These are phyloP conservation scores for Erigeron philadelphicus DNA, from an alignment of 140 eudicot genomes.

Conservation along the genomic window DNA sequence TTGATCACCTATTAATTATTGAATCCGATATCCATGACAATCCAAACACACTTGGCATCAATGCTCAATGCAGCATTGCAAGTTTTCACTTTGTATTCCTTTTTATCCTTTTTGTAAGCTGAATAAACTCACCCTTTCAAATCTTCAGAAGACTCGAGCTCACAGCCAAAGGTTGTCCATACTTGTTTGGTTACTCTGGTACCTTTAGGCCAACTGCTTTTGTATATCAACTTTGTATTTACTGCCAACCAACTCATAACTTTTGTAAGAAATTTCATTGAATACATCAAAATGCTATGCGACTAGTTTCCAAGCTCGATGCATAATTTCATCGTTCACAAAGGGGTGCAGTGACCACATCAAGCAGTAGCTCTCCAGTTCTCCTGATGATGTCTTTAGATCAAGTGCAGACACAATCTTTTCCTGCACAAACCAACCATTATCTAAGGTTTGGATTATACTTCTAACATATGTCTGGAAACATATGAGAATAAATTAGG, in stretches of 20 bases:
- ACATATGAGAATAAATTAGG: background rate
- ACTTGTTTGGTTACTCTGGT: background rate
- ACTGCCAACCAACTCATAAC: background rate
- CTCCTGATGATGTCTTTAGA: slow-evolving; percentile 60
- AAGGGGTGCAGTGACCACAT: slow-evolving; percentile 93
- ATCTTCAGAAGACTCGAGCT: background rate
- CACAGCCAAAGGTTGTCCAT: background rate
- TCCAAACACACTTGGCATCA: background rate
- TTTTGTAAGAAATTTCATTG: background rate
- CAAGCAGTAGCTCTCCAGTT: slow-evolving; percentile 64
- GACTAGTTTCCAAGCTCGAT: slow-evolving; percentile 58
- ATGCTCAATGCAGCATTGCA: background rate
- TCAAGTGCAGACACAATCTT: slow-evolving; percentile 56
- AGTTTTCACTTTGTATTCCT: too few relatives aligned
- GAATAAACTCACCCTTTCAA: background rate
- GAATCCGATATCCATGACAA: background rate
- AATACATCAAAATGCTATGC: slow-evolving; percentile 16
- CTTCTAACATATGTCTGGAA: background rate
- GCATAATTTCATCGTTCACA: slow-evolving; percentile 61
- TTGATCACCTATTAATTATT: background rate
- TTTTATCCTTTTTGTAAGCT: background rate
- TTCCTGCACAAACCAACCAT: slow-evolving; percentile 37
- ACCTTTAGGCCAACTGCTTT: too few relatives aligned
- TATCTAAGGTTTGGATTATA: slow-evolving; percentile 6
- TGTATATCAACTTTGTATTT: background rate